Base-by-base conservation (phyloP, 768 basidiomycete species). In the Candolleomyces efflorescens region DNA sequence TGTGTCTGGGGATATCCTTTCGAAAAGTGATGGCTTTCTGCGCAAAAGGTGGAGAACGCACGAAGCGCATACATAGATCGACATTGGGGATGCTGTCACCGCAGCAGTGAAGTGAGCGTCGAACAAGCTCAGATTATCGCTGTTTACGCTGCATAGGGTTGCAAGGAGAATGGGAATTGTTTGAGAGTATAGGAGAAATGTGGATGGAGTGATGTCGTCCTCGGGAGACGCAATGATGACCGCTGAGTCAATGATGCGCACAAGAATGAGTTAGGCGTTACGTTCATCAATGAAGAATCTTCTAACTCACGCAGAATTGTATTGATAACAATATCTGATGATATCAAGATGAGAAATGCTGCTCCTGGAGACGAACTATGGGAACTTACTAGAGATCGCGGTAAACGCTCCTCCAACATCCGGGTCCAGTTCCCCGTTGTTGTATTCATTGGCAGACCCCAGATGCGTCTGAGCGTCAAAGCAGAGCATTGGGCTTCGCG, bases 31-130 rank as follows among this genome's bases (percentile, higher is more conserved):
- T 27, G 26, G 2, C 4, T 50, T 11, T 24, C 4, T 12, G 22
- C 49, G 13, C 24, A 50, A 50, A 17, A 27, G 49, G 17, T 50
- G n/a, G 7, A 3, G 49, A 2, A 26, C 27, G 27, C 49, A 27
- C 7, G 49, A 50, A 2, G 3, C 24, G 2, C 7, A 60, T 17
- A 66, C 53, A 37, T 63, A 66, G 20, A 61, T 39, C 20, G 59
- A 59, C 18, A 64, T 48, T 0, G 65, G 65, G 5, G 60, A 62
- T 12, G 60, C 59, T 5, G 63, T 63, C 10, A 63, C 62, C 10
- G 57, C 57, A 4, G 62, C 54, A 5, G 65, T 58, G 43, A 63
- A 63, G 47, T 63, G 63, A 1, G 63, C 63, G 20, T 66, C 65
- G 45, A 63, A 64, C 13, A 66, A 45, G 46, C 49, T 56, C n/a